phyloP scores from a whole-genome alignment of 2,329 filamentous ascomycete species.

The Ambrosiella beaveri region DNA sequence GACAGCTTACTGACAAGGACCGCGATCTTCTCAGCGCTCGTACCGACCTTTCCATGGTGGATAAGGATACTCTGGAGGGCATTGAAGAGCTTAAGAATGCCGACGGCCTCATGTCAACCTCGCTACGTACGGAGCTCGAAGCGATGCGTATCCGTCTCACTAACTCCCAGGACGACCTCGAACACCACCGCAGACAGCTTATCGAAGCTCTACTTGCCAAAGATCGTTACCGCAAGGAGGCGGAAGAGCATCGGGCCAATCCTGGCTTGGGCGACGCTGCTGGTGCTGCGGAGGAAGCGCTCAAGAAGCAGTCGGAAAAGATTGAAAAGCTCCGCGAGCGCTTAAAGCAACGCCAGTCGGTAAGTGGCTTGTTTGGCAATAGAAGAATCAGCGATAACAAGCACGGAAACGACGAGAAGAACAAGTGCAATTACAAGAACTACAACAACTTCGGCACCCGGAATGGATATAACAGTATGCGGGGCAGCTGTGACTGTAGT shows the following conservation, averaged over 20 bases:
- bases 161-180: constrained; percentile 32
- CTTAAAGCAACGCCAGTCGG: constrained; percentile 40
- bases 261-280: constrained; percentile 20
- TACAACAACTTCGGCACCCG: no score
- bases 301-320: constrained; percentile 31
- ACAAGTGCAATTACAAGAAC: neutral
- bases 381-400: neutral
- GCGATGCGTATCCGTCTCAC: constrained; percentile 34
- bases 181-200: constrained; percentile 41
- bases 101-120: constrained; percentile 40
- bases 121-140: constrained; percentile 40
- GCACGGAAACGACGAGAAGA: constrained; percentile 9
- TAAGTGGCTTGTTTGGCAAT: constrained; percentile 23
- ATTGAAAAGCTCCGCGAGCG: constrained; percentile 39
- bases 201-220: constrained; percentile 42
- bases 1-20: constrained; percentile 33
- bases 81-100: constrained; percentile 41
- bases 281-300: constrained; percentile 20
- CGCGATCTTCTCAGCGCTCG: constrained; percentile 36
- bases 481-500: neutral
- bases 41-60: constrained; percentile 36
- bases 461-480: no score
- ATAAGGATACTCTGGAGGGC: constrained; percentile 35
- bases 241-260: constrained; percentile 26
- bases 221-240: constrained; percentile 39